Evolutionary conservation across 345 rosid species (phyloP).

Genomic region (Carallia pectinifolia): DNA sequence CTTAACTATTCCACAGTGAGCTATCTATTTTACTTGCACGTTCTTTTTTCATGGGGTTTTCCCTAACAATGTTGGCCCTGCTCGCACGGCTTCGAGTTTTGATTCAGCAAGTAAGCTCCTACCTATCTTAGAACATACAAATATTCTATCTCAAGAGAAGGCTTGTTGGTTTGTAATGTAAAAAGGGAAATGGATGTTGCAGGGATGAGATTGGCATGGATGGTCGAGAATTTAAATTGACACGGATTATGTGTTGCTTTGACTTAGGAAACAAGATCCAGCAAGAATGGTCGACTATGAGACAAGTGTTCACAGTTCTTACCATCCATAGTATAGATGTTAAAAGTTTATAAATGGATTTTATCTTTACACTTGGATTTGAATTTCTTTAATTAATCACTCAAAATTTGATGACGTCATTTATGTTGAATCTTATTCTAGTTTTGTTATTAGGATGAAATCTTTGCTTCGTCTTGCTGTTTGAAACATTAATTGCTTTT

Average conservation of each 20-base stretch:
- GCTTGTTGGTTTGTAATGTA: neutral
- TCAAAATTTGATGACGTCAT: neutral
- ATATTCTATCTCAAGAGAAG: neutral
- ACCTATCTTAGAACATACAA: neutral
- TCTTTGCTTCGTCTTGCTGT: neutral
- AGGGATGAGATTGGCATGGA: neutral
- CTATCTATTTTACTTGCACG: conserved; percentile 76
- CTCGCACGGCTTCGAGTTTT: conserved; percentile 87
- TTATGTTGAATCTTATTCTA: neutral
- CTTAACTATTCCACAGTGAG: conserved; percentile 36
- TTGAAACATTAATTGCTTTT: neutral
- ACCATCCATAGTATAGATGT: no score
- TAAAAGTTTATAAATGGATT: no score
- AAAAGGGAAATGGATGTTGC: neutral
- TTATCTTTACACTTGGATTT: no score
- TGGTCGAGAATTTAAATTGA: neutral
- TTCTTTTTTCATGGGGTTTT: conserved; percentile 80
- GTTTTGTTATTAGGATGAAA: neutral
- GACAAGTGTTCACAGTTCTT: no score
- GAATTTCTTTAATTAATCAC: no score
- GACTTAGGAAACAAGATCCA: neutral
- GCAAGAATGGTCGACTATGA: neutral
- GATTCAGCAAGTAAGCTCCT: conserved; percentile 76
- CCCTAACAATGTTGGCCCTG: conserved; percentile 64
- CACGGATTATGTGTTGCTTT: neutral